Conservation (phyloP, 208 protist genomes). For the Wallacemonas sp. region DNA sequence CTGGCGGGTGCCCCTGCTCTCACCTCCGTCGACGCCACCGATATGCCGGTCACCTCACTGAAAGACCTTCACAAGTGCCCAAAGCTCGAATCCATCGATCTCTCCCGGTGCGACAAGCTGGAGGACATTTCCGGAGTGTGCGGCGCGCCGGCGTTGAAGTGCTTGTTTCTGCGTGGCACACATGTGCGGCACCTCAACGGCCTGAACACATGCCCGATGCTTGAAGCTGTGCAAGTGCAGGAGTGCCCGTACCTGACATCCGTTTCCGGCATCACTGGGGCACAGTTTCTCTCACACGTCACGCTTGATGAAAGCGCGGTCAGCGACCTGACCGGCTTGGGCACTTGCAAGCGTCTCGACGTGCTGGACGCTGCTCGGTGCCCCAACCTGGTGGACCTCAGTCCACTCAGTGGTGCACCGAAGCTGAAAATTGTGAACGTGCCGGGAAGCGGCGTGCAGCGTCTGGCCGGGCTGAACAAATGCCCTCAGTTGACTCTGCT, state of each 20-base stretch:
- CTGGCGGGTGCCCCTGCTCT: constrained; percentile 12
- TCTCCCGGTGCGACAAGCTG: constrained; percentile 8
- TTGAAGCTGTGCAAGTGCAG: not conserved
- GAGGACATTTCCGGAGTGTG: not conserved
- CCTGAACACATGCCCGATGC: constrained; percentile 2
- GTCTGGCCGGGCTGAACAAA: constrained; percentile 7
- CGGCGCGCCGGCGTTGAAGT: not conserved
- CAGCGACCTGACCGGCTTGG: not conserved
- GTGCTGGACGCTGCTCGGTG: not conserved
- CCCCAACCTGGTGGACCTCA: constrained; percentile 6
- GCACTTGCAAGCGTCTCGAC: not conserved
- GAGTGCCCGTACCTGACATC: not conserved
- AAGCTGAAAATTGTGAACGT: constrained; percentile 14
- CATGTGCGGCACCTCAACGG: not conserved
- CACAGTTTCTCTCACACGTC: not conserved
- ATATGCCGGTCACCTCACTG: constrained; percentile 11
- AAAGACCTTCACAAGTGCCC: not conserved
- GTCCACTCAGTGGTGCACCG: constrained; percentile 2
- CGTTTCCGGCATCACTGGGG: not conserved
- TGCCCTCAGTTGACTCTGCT: constrained; percentile 6
- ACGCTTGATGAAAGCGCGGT: not conserved
- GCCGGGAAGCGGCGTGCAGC: constrained; percentile 15
- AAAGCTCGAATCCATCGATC: constrained; percentile 14
- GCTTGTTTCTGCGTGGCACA: not conserved
- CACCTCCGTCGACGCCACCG: constrained; percentile 13